Evolutionary conservation across 202 grass and related monocot genomes (phyloP), one percentile per base, ranked within the genome.

Genomic region (Panicum virgatum): DNA sequence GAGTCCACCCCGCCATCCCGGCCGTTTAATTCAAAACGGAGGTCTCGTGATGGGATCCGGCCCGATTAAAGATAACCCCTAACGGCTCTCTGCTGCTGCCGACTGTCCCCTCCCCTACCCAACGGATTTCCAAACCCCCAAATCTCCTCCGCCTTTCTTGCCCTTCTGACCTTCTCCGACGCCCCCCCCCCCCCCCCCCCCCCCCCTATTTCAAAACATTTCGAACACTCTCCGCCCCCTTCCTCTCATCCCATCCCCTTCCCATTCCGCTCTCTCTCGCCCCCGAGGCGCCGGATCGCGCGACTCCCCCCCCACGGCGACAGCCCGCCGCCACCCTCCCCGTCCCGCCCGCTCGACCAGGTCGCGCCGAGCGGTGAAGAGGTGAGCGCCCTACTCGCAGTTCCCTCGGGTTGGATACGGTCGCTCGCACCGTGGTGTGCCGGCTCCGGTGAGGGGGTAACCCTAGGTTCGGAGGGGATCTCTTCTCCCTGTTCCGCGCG

Each of bases 131-230:
- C 40, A 85, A 86, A 62, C 32, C 60, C 60, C 62, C 71, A 82
- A 40, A 45, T 79, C 57, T 32, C 37, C 78, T 71, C 82, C 72
- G 9, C 38, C 51, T 48, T 66, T 59, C 37, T 64, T 54, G 77
- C 56, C 51, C 58, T 66, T 59, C 37, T 64, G 45, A 69, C 56
- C 79, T 47, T 23, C 45, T 38, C 27, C 47, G 69, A n/a, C 64
- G 9, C 37, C 77, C 32, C 56, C 57, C 59, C 77, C 3, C 65
- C 32, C 66, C 32, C 56, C 57, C 59, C 77, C 32, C 56, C 57
- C 59, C 77, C 3, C 65, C 32, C 66, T 61, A 62, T 86, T 86
- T 90, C 88, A 90, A 90, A 90, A 68, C 79, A 83, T 75, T 90
- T 90, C 83, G 15, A 89, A 86, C 73, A 44, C 73, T 51, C 57